Conservation (phyloP, 2,329 filamentous ascomycete genomes). For the Apiospora hydei region DNA sequence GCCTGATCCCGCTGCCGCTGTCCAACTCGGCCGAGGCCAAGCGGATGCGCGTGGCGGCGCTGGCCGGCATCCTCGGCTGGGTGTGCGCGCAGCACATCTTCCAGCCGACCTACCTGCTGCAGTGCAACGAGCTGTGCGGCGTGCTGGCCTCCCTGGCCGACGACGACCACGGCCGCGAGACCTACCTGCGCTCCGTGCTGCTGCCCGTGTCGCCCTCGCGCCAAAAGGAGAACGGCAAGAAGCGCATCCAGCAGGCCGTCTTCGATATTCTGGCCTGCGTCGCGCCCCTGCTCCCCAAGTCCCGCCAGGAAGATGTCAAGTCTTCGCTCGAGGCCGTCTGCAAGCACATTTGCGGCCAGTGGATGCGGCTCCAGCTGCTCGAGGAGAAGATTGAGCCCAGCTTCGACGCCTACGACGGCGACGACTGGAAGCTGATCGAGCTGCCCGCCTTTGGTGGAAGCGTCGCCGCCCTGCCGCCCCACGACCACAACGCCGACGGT, state of each 20-base stretch:
- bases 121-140: constrained; percentile 7
- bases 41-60: constrained; percentile 42
- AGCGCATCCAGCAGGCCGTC: constrained; percentile 10
- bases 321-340: not conserved
- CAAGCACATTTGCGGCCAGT: constrained; percentile 13
- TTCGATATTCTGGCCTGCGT: not conserved
- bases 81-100: constrained; percentile 42
- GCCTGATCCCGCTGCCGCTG: constrained; percentile 38
- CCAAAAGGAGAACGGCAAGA: constrained; percentile 20
- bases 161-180: constrained; percentile 20
- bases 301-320: not conserved
- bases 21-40: constrained; percentile 42
- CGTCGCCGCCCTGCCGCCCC: not conserved
- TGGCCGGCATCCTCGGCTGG: constrained; percentile 38
- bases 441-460: not conserved
- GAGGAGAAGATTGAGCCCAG: constrained; percentile 16
- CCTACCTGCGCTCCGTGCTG: constrained; percentile 12
- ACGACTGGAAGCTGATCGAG: constrained; percentile 1
- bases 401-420: constrained; percentile 8
- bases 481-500: not conserved
- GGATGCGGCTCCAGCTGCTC: constrained; percentile 16
- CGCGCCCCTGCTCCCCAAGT: not conserved
- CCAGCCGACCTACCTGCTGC: constrained; percentile 41
- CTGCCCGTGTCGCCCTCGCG: constrained; percentile 2
- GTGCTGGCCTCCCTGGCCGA: constrained; percentile 14